Evolutionary conservation across 371 early-diverging fungal genomes (phyloP).

Genomic region (Parasitella parasitica): DNA sequence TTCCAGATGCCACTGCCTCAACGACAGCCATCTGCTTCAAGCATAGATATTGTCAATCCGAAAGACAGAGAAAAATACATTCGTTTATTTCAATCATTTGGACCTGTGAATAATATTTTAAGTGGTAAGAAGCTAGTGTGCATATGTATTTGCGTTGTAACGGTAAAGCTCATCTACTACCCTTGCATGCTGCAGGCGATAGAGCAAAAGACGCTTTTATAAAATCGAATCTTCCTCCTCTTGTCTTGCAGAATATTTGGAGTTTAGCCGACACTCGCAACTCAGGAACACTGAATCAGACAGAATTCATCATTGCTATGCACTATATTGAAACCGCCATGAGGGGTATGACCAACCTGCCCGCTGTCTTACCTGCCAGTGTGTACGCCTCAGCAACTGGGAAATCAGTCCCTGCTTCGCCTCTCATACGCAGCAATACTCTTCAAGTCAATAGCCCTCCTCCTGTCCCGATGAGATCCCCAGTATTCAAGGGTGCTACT

Average conservation of each 20-base stretch:
- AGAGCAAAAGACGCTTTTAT: slow-evolving; percentile 50
- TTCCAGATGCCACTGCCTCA: background rate
- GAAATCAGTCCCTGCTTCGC: slow-evolving; percentile 31
- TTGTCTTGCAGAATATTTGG: slow-evolving; percentile 57
- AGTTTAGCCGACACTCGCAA: slow-evolving; percentile 69
- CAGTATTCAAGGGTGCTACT: slow-evolving; percentile 14
- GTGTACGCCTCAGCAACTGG: slow-evolving; percentile 62
- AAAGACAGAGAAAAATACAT: slow-evolving; percentile 73
- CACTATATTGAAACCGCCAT: slow-evolving; percentile 71
- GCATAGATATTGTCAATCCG: slow-evolving; percentile 33
- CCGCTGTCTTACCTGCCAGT: slow-evolving; percentile 56
- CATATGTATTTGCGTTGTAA: no score
- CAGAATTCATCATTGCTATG: slow-evolving; percentile 84
- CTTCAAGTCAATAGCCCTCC: slow-evolving; percentile 18
- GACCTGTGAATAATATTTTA: slow-evolving; percentile 67
- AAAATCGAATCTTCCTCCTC: slow-evolving; percentile 51
- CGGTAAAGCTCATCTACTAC: background rate
- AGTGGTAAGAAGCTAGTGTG: no score
- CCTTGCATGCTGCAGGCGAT: slow-evolving; percentile 28
- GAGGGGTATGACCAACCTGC: slow-evolving; percentile 57
- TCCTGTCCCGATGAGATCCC: slow-evolving; percentile 12
- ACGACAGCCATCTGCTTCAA: background rate
- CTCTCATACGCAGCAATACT: slow-evolving; percentile 26
- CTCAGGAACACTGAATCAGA: slow-evolving; percentile 65
- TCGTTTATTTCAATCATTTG: slow-evolving; percentile 65